Conservation (phyloP, 306 rosid species). For the Trifolium subterraneum region DNA sequence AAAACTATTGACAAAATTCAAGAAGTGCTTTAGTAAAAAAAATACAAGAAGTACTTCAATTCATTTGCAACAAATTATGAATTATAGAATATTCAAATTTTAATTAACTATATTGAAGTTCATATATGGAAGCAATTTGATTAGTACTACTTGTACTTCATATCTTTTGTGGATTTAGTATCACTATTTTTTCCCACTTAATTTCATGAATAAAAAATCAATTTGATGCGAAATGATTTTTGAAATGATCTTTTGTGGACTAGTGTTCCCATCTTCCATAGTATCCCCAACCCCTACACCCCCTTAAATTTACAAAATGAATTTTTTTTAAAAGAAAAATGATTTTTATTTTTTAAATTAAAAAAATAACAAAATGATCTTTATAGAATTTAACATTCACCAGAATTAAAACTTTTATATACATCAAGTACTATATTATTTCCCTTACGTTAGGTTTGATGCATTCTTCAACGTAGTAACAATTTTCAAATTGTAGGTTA, state of each 20-base stretch:
- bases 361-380: too few species aligned
- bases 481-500: constrained; percentile 33
- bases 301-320: not conserved
- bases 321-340: not conserved
- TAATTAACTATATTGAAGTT: not conserved
- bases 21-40: not conserved
- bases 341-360: not conserved
- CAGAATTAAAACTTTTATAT: constrained; percentile 8
- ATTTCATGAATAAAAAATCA: too few species aligned
- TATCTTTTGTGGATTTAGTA: too few species aligned
- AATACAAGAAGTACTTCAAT: not conserved
- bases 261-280: not conserved
- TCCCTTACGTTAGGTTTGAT: constrained; percentile 21
- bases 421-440: constrained; percentile 2
- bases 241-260: too few species aligned
- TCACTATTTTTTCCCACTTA: too few species aligned
- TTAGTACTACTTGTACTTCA: not conserved
- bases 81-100: not conserved
- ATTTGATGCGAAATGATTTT: too few species aligned
- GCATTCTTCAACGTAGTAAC: constrained; percentile 17
- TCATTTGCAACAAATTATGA: not conserved
- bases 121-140: not conserved
- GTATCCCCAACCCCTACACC: not conserved
- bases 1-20: not conserved
- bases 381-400: constrained; percentile 11